Conservation (phyloP, 2,329 filamentous ascomycete species). For the Domatiomyces catenatus region DNA sequence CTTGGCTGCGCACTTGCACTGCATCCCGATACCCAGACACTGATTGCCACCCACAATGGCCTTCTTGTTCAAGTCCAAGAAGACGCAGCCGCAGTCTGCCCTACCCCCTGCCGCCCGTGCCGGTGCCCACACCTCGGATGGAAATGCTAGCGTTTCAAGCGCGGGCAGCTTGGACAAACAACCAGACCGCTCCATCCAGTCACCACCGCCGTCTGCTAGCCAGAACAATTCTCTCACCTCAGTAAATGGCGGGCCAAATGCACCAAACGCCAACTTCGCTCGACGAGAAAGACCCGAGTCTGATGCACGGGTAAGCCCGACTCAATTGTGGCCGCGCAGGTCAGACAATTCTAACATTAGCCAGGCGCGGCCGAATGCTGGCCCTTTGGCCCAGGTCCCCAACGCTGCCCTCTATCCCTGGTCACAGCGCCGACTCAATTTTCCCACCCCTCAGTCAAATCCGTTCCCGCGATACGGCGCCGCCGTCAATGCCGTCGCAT, state of each 20-base stretch:
- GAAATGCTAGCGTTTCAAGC: conserved; percentile 35
- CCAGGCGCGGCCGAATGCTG: conserved; percentile 9
- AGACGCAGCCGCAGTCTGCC: conserved; percentile 32
- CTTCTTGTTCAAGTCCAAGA: conserved; percentile 68
- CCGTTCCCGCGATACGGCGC: conserved; percentile 95
- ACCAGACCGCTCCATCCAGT: conserved; percentile 10
- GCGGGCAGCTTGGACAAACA: conserved; percentile 27
- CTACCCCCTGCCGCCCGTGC: conserved; percentile 42
- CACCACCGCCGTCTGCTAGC: conserved; percentile 9
- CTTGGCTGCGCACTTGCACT: background rate
- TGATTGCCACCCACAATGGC: conserved; percentile 39
- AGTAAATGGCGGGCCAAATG: conserved; percentile 8
- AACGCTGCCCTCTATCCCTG: conserved; percentile 85
- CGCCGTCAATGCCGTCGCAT: conserved; percentile 80
- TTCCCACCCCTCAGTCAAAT: conserved; percentile 64
- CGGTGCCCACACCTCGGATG: conserved; percentile 39
- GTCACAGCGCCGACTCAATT: conserved; percentile 79
- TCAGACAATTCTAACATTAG: conserved; percentile 9
- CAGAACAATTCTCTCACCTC: conserved; percentile 12
- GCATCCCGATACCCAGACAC: background rate
- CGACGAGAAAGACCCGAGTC: conserved; percentile 42
- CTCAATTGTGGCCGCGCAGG: background rate
- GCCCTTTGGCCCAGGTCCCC: conserved; percentile 36
- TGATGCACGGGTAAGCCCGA: conserved; percentile 37
- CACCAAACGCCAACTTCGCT: conserved; percentile 7